Evolutionary conservation across 2,329 filamentous ascomycete genomes (phyloP).

Genomic region (Madurella fahalii): DNA sequence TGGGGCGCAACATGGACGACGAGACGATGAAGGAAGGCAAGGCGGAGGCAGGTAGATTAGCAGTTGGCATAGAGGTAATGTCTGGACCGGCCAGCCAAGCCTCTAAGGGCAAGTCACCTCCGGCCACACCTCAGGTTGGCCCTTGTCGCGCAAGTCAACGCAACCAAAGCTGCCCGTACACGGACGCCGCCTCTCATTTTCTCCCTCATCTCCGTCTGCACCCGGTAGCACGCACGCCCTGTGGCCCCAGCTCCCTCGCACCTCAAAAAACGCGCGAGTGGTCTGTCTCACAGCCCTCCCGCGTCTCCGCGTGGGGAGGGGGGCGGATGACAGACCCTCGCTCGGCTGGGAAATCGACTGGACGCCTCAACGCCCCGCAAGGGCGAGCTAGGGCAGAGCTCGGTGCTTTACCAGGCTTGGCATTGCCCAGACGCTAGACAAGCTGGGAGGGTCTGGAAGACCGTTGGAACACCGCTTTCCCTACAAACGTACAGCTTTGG

Average conservation of each 20-base stretch:
- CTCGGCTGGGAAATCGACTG: slow-evolving; percentile 13
- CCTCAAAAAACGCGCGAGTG: not conserved
- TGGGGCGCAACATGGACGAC: slow-evolving; percentile 15
- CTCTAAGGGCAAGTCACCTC: not conserved
- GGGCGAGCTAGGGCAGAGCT: slow-evolving; percentile 14
- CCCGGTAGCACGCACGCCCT: not conserved
- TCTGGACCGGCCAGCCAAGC: slow-evolving; percentile 2
- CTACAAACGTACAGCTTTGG: slow-evolving; percentile 13
- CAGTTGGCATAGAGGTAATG: not conserved
- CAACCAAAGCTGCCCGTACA: no score
- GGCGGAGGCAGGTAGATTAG: slow-evolving; percentile 3
- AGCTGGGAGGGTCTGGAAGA: slow-evolving; percentile 16
- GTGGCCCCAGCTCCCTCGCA: not conserved
- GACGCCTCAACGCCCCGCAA: slow-evolving; percentile 18
- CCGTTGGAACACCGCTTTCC: slow-evolving; percentile 18
- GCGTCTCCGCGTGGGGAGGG: slow-evolving; percentile 3
- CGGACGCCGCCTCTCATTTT: no score
- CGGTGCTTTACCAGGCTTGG: slow-evolving; percentile 21
- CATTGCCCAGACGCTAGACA: slow-evolving; percentile 16
- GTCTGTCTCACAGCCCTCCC: slow-evolving; percentile 1
- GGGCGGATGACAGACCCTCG: not conserved
- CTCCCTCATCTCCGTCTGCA: no score
- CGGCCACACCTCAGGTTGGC: no score
- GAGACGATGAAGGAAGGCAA: not conserved
- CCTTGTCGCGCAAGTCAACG: no score